Base-by-base conservation (phyloP, 768 basidiomycete species). In the Fibroporia radiculosa region DNA sequence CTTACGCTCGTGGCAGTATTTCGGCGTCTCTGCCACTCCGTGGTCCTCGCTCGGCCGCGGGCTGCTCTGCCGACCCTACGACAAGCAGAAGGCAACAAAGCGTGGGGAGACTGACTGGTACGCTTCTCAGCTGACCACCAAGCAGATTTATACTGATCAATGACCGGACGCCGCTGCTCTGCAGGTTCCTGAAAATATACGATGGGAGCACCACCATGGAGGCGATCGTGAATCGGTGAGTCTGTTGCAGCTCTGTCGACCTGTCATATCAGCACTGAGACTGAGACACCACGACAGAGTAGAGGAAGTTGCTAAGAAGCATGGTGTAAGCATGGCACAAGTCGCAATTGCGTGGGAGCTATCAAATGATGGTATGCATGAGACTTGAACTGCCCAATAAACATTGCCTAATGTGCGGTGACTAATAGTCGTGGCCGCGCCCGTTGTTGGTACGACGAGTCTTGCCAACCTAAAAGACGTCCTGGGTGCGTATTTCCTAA, bases 371-470 rank as follows among this genome's bases (percentile, higher is more conserved):
- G 64, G 59, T 47, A 25, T 27, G 46, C 36, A 6, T 44, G 31
- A n/a, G 7, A 7, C 7, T 8, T 8, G 8, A 18, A n/a, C 16
- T 35, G 16, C 20, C 34, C 29, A 31, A 18, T 18, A 19, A n/a
- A 35, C 8, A 6, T 35, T 35, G 16, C 7, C 34, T 7, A 35
- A 18, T 8, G 6, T 35, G 7, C 33, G 25, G 19, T 35, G 24
- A 14, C n/a, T 6, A 6, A 18, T 19, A 47, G 38, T 18, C 25
- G 59, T 43, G 16, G 31, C 68, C 4, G 70, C 69, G 2, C 70
- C 71, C 3, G 69, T 72, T 47, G 60, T 71, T 32, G 71, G 70
- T 8, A 60, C 65, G 0, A 67, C 66, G 12, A 64, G 55, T 16
- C 49, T 64, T 16, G 56, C 63, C 19, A 64, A 67, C 46, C 58